Evolutionary conservation across 116 monocot genomes (phyloP), one percentile per base, ranked within the genome.

Genomic region (Posidonia oceanica): DNA sequence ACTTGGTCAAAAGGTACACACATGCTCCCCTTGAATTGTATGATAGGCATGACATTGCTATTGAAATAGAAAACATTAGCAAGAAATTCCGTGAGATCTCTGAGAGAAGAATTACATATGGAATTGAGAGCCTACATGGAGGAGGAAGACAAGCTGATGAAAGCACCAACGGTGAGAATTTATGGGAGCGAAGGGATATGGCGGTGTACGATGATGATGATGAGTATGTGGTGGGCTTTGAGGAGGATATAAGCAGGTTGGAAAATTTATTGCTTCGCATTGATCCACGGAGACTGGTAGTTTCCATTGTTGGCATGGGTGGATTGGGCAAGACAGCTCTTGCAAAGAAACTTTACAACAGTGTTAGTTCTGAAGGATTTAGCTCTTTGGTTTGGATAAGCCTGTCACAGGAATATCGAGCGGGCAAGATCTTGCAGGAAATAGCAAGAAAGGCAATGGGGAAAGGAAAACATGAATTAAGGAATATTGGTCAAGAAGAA

Each of bases 321-420:
- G 80, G 80, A 0, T n/a, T 68, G 5, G 75, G 80, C 6, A 80
- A 80, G 54, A 75, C 72, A 11, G 75, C 75, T 40, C 63, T 80
- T 14, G 72, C 71, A 8, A 71, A 52, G 23, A 72, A 61, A 29
- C n/a, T 72, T 4, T 71, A 3, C 61, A 36, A 52, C 4, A 52
- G 36, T 14, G 52, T 61, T 7, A 52, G 13, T n/a, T 0, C 6
- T 12, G 23, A 22, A n/a, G 14, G 23, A 4, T 71, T 75, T 42
- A 3, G 16, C 13, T 23, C 7, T 18, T 21, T 5, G 22, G 75
- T 21, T 4, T 80, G 60, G 75, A 10, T 72, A 3, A 41, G 12
- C 7, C 21, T 72, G 3, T 71, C 71, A 0, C 59, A 61, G 13
- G 21, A 12, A 3, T 75, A 11, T 17, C 18, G 14, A 7, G 21